Evolutionary conservation across 805 yeast species (phyloP), one percentile per base, ranked within the genome.

Genomic region (Saturnispora mendoncae): DNA sequence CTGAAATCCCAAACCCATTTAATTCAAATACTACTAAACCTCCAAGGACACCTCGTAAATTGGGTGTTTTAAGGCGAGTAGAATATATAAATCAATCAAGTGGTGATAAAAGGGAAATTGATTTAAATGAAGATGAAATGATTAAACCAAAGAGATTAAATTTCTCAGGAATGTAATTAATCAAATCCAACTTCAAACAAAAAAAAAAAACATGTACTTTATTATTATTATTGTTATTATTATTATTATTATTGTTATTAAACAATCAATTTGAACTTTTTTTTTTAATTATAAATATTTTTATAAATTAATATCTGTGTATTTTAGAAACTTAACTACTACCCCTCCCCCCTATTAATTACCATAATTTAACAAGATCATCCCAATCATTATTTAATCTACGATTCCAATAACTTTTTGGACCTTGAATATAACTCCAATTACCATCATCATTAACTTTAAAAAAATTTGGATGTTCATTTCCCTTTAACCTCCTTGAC

Each of bases 401-500:
- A 52, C 84, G 73, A 47, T 73, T 76, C 97, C 97, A 87, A 57
- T 87, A 87, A 52, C 80, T 68, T 33, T 66, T 62, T 1, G 66
- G 67, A 0, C 94, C 95, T 21, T 56, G 64, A 30, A 69, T 71
- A 41, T 68, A 66, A 17, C 65, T 67, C 78, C 84, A 84, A 40
- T 32, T 32, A 8, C 69, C 58, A 30, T 53, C 52, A 7, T 48
- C 61, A 14, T 64, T 67, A 4, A 60, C 64, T 45, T 69, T 67
- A 65, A 88, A 88, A 55, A 79, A 87, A 17, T 60, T 57, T 0
- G 96, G 94, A 0, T 59, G 53, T 19, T 67, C 76, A 42, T 77
- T 77, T 29, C 70, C 53, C 29, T 64, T 69, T 50, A 71, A 74
- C 50, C 98, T 74, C 54, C 94, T 71, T 6, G 66, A 74, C 53